Percentiles rank a stretch among this genome's conserved stretches.
These are phyloP conservation scores for Russula dissimulans DNA, from an alignment of 768 basidiomycete species.

Conservation along the genomic window DNA sequence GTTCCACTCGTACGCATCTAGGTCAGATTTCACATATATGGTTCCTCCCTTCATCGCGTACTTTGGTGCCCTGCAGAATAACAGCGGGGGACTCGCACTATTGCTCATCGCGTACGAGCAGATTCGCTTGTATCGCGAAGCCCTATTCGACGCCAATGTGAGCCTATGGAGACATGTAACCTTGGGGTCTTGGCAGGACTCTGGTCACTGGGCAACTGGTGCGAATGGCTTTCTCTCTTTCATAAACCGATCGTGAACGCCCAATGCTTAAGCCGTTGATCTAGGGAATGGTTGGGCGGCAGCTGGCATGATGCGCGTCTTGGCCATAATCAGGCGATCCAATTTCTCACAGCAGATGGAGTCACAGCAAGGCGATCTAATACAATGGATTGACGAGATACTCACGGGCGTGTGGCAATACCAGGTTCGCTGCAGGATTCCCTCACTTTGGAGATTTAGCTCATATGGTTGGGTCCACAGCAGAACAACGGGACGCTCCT, in stretches of 20 bases:
- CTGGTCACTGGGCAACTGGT: slow-evolving; percentile 52
- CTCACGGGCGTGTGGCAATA: slow-evolving; percentile 34
- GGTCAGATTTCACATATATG: slow-evolving; percentile 56
- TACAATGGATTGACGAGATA: slow-evolving; percentile 48
- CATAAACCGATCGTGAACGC: background rate
- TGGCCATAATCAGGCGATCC: slow-evolving; percentile 43
- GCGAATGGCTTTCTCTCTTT: background rate
- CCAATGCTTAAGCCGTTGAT: background rate
- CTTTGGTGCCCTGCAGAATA: slow-evolving; percentile 42
- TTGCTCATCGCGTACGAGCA: slow-evolving; percentile 48
- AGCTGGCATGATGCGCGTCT: slow-evolving; percentile 54
- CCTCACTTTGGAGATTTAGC: background rate
- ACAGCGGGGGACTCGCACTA: slow-evolving; percentile 27
- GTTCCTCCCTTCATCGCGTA: slow-evolving; percentile 60
- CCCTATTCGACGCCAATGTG: slow-evolving; percentile 34
- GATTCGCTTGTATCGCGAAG: slow-evolving; percentile 45
- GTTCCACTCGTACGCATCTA: slow-evolving; percentile 17
- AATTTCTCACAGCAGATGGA: slow-evolving; percentile 30
- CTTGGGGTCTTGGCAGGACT: slow-evolving; percentile 38
- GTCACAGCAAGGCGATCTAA: slow-evolving; percentile 36
- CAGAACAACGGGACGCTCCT: slow-evolving; percentile 36
- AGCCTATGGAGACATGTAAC: slow-evolving; percentile 51
- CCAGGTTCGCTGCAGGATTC: slow-evolving; percentile 29
- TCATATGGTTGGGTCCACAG: slow-evolving; percentile 21
- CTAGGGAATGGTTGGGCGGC: slow-evolving; percentile 64